A percentile compares a stretch with the other conserved stretches of the same genome.
Conservation (phyloP, 2,329 filamentous ascomycete genomes). For the Fusarium sp. region DNA sequence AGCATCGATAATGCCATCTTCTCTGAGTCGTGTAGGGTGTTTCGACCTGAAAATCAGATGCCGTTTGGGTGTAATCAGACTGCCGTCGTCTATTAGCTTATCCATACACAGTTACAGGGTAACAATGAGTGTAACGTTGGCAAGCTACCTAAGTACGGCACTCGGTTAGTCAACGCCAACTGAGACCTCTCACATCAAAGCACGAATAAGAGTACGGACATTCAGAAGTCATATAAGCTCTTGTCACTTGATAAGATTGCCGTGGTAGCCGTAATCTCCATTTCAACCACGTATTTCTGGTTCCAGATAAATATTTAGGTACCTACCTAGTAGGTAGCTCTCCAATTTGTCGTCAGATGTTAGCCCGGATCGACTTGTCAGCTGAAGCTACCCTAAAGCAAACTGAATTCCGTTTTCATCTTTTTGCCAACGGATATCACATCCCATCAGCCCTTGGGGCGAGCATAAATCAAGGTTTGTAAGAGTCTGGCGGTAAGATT, state of each 20-base stretch:
- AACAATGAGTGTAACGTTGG: neutral
- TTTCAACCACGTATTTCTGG: neutral
- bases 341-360: neutral
- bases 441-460: conserved; percentile 8
- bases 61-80: neutral
- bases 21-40: conserved; percentile 22
- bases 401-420: neutral
- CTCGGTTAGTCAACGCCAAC: neutral
- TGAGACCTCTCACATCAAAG: neutral
- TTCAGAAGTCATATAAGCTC: neutral
- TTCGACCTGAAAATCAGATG: neutral
- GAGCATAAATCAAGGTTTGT: conserved; percentile 14
- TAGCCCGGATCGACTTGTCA: too few species aligned
- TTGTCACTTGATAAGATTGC: neutral
- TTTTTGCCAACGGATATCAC: neutral
- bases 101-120: neutral
- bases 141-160: neutral
- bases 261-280: too few species aligned
- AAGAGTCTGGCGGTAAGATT: neutral
- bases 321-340: neutral
- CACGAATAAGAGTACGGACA: neutral
- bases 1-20: conserved; percentile 7
- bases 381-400: neutral
- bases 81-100: neutral
- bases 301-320: too few species aligned